Percentiles rank a stretch among this genome's conserved stretches.
Evolutionary conservation across 2,329 filamentous ascomycete genomes (phyloP).

Genomic region (Lizonia empirigonia): DNA sequence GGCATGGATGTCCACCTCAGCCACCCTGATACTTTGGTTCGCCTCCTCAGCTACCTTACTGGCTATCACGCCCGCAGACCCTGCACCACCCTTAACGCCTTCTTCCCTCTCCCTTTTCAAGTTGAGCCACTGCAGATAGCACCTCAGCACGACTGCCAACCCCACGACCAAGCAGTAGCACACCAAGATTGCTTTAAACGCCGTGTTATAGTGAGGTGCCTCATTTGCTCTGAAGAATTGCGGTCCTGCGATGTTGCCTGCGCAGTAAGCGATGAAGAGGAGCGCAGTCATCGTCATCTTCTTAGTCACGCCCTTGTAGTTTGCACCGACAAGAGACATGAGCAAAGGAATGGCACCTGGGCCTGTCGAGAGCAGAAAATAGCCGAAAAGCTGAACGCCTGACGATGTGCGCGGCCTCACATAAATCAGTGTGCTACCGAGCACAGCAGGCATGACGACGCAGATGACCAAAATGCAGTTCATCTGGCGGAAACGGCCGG

Average conservation of each 20-base stretch:
- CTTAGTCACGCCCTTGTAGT: constrained; percentile 10
- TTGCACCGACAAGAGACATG: constrained; percentile 8
- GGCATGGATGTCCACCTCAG: constrained; percentile 18
- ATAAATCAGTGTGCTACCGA: constrained; percentile 7
- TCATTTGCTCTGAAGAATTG: constrained; percentile 3
- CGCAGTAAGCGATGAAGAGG: constrained; percentile 6
- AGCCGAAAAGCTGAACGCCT: constrained; percentile 7
- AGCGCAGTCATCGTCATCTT: constrained; percentile 9
- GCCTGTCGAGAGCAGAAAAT: constrained; percentile 4
- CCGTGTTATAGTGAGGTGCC: constrained; percentile 7
- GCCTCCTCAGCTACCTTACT: constrained; percentile 19
- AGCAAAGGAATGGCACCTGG: constrained; percentile 5
- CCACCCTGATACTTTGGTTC: not conserved
- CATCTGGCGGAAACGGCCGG: constrained; percentile 5
- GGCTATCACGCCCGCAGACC: constrained; percentile 25
- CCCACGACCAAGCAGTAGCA: constrained; percentile 42
- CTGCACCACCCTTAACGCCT: constrained; percentile 27
- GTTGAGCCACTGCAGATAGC: constrained; percentile 29
- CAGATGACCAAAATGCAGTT: constrained; percentile 9
- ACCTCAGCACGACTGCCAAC: constrained; percentile 26
- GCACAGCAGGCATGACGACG: constrained; percentile 6
- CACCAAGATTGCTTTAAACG: constrained; percentile 7
- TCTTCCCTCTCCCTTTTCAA: constrained; percentile 26
- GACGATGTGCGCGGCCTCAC: not conserved
- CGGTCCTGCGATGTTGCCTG: constrained; percentile 8